phyloP scores from a whole-genome alignment of 192 early-diverging fungal species.

The Rhizophlyctis rosea region DNA sequence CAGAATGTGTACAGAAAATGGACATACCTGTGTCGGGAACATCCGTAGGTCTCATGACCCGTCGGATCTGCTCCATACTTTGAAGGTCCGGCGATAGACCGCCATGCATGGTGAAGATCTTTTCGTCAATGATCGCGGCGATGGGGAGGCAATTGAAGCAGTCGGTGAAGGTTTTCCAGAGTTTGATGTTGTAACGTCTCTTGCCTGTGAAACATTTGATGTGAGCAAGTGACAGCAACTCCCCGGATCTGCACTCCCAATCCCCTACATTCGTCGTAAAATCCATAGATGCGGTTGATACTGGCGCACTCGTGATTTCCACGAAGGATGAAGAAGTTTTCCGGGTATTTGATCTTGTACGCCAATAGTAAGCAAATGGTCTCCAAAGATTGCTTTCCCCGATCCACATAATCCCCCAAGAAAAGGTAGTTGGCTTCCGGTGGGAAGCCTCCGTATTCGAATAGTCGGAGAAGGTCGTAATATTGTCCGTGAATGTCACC shows the following conservation, averaged over 20 bases:
- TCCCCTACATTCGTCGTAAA: constrained; percentile 87
- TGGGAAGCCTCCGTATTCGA: constrained; percentile 95
- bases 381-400: constrained; percentile 96
- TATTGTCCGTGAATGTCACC: constrained; percentile 94
- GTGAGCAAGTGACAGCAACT: constrained; percentile 1
- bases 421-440: constrained; percentile 96
- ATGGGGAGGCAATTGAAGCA: constrained; percentile 99
- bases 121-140: constrained; percentile 96
- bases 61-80: constrained; percentile 95
- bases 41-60: constrained; percentile 96
- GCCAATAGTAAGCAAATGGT: constrained; percentile 96
- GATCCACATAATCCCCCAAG: constrained; percentile 96
- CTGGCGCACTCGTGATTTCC: constrained; percentile 98
- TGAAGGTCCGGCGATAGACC: constrained; percentile 95
- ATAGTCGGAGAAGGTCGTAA: constrained; percentile 91
- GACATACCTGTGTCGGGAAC: constrained; percentile 88
- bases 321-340: constrained; percentile 98
- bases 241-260: constrained; percentile 1
- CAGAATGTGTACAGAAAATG: constrained; percentile 4
- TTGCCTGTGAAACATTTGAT: constrained; percentile 60
- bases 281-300: constrained; percentile 96
- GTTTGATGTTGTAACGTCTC: constrained; percentile 94
- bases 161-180: constrained; percentile 99
- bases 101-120: constrained; percentile 98
- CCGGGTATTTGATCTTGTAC: constrained; percentile 99